A percentile compares a stretch with the other conserved stretches of the same genome.
phyloP scores from a whole-genome alignment of 169 alveolate species.

The Cryptosporidium ryanae region DNA sequence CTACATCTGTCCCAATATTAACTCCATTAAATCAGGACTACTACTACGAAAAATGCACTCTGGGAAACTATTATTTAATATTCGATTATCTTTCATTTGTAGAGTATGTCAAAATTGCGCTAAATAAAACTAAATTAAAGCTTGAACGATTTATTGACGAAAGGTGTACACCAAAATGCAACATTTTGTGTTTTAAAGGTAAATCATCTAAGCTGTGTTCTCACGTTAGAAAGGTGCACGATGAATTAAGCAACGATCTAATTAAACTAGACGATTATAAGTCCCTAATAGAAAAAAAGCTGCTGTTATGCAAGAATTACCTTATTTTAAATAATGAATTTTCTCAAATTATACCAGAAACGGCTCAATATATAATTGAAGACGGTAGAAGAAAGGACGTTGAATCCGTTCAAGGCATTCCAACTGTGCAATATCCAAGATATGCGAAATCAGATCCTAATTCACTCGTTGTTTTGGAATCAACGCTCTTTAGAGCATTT shows the following conservation, averaged over 20 bases:
- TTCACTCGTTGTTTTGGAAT: too few relatives aligned
- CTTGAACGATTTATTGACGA: too few relatives aligned
- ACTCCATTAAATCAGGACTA: neutral
- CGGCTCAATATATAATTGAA: slow-evolving; percentile 16
- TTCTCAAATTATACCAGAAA: slow-evolving; percentile 20
- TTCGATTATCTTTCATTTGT: slow-evolving; percentile 15
- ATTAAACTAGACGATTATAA: neutral
- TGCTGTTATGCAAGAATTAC: neutral
- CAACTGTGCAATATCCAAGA: too few relatives aligned
- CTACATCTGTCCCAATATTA: neutral
- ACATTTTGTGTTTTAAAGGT: neutral
- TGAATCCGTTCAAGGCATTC: too few relatives aligned
- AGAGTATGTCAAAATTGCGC: neutral
- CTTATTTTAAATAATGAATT: slow-evolving; percentile 6
- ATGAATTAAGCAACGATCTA: neutral
- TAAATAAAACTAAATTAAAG: neutral
- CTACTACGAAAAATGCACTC: neutral
- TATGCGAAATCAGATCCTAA: too few relatives aligned
- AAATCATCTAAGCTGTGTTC: neutral
- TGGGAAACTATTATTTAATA: slow-evolving; percentile 20
- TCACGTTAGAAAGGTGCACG: too few relatives aligned
- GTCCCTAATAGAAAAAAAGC: neutral
- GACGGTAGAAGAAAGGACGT: neutral
- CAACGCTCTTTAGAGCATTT: too few relatives aligned
- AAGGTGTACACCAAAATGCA: neutral